A percentile compares a stretch with the other conserved stretches of the same genome.
These are phyloP conservation scores for Coniosporium apollinis DNA, from an alignment of 495 filamentous ascomycete species.

Conservation along the genomic window DNA sequence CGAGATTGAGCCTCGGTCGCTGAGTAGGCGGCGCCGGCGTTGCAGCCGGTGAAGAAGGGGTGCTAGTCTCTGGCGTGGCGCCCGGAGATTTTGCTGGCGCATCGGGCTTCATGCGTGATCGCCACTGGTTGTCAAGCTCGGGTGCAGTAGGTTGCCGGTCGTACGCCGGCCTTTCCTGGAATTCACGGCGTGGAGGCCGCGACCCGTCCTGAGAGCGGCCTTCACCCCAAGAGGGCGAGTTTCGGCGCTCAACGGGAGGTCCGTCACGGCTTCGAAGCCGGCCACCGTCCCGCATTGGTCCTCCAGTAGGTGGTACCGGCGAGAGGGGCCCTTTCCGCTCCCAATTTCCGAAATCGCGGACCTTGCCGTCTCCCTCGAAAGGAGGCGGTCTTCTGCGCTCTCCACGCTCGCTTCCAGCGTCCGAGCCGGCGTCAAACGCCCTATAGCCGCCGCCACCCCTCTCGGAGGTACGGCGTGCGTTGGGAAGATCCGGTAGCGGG, in stretches of 20 bases:
- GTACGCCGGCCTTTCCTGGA: conserved; percentile 40
- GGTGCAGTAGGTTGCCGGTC: conserved; percentile 68
- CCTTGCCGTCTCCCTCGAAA: conserved; percentile 55
- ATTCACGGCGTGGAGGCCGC: conserved; percentile 65
- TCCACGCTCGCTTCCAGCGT: conserved; percentile 32
- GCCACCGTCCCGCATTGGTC: conserved; percentile 43
- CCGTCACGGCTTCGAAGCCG: conserved; percentile 48
- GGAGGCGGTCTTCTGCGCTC: conserved; percentile 24
- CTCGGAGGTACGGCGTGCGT: conserved; percentile 32
- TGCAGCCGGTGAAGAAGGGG: conserved; percentile 46
- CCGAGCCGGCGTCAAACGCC: conserved; percentile 24
- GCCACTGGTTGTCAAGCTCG: conserved; percentile 77
- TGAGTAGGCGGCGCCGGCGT: conserved; percentile 35
- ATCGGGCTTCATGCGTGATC: conserved; percentile 67
- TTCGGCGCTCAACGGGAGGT: conserved; percentile 42
- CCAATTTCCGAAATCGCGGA: conserved; percentile 83
- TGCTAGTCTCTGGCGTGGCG: conserved; percentile 42
- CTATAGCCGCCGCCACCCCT: conserved; percentile 21
- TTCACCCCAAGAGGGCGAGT: conserved; percentile 77
- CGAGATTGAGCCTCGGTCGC: conserved; percentile 64
- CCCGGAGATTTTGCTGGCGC: conserved; percentile 28
- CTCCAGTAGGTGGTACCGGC: conserved; percentile 30
- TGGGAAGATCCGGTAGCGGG: conserved; percentile 57
- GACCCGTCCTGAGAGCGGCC: conserved; percentile 65
- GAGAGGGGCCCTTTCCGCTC: conserved; percentile 87